Conservation (phyloP, 495 filamentous ascomycete genomes). For the Lichina pygmaea region DNA sequence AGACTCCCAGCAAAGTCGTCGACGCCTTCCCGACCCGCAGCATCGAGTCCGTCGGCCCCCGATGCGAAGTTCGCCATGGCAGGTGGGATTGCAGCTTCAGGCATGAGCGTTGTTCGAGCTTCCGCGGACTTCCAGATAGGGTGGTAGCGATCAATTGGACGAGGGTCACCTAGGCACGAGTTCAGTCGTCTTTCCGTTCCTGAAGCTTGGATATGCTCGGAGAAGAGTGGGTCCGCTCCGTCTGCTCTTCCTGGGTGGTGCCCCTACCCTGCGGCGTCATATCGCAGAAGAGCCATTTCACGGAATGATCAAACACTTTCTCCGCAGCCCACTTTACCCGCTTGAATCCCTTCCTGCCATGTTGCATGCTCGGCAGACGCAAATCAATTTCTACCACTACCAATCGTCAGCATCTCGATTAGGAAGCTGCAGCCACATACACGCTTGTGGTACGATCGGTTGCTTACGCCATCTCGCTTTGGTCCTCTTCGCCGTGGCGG, state of each 20-base stretch:
- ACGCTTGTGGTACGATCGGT: not conserved
- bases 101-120: not conserved
- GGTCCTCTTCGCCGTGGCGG: conserved; percentile 27
- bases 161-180: not conserved
- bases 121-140: not conserved
- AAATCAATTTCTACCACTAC: conserved; percentile 64
- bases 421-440: not conserved
- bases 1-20: conserved; percentile 34
- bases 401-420: not conserved
- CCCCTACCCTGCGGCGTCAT: conserved; percentile 7
- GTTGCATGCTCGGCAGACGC: conserved; percentile 52
- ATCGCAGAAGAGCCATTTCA: conserved; percentile 67
- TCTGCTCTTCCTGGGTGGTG: not conserved
- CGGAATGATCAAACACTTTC: conserved; percentile 42
- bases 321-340: conserved; percentile 62
- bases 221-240: too few species aligned
- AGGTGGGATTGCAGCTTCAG: too few species aligned
- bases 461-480: conserved; percentile 28
- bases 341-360: conserved; percentile 79
- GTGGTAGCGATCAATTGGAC: not conserved
- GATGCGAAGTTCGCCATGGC: not conserved
- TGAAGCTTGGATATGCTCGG: too few species aligned
- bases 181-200: too few species aligned
- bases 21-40: conserved; percentile 16
- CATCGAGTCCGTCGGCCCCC: conserved; percentile 6